Base-by-base conservation (phyloP, 208 protist genomes). In the Dictyostelium gargantuum region DNA sequence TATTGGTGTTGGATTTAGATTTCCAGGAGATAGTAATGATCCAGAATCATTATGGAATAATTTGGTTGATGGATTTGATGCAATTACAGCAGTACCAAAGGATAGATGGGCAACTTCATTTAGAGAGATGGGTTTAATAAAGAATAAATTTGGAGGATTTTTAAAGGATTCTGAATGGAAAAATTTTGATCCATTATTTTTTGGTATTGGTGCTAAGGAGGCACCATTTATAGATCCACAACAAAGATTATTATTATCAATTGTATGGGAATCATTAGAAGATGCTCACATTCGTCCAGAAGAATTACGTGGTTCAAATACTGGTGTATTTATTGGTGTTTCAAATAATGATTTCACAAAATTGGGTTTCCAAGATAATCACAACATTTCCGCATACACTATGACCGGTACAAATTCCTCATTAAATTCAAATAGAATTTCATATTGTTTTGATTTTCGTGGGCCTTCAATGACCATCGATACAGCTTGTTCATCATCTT, bases 401-500 rank as follows among this genome's bases (percentile, higher is more conserved):
- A 72, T 80, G 40, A 79, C 86, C 2, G 93, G 93, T 52, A 89
- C 68, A 15, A 81, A 76, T 46, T 68, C 35, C 8, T 85, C 80
- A 26, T 84, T 94, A 26, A 70, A 82, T 40, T 56, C 95, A 19
- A 96, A 93, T 68, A 72, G 97, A n/a, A 48, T 98, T 5, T 95
- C 96, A 10, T 98, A 96, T 89, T 84, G 80, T n/a, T 93, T 95
- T 48, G 95, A 96, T 80, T 94, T 98, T 17, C 73, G 91, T n/a
- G 97, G 97, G 10, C 96, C 97, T 3, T 95, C 91, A 17, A 35
- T 97, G 15, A 93, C 94, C 15, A 40, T 97, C 35, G 96, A 98
- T 77, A 98, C 96, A 23, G 97, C 97, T 15, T 98, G 97, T 92
- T 96, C 94, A 29, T 95, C 93, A 2, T 96, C 96, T 11, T 93